Percentiles rank a stretch among this genome's conserved stretches.
phyloP scores from a whole-genome alignment of 177 flowering plant species.

The Vitis hybrid region DNA sequence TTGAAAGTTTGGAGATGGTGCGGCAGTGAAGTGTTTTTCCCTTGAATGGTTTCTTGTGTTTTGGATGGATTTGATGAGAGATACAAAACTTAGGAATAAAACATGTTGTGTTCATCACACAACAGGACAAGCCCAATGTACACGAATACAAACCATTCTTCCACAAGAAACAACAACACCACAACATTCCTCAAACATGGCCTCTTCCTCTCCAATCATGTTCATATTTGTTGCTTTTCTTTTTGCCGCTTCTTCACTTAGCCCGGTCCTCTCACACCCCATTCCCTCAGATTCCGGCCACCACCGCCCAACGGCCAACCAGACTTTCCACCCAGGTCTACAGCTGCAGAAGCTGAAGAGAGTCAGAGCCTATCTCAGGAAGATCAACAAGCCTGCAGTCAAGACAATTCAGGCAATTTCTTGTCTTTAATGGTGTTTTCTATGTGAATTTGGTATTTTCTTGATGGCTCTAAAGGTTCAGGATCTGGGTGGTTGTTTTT shows the following conservation, averaged over 20 bases:
- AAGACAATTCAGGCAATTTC: conserved; percentile 59
- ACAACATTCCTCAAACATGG: conserved; percentile 16
- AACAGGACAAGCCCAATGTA: conserved; percentile 46
- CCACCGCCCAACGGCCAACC: conserved; percentile 27
- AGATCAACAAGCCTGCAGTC: conserved; percentile 66
- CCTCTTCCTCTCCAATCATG: conserved; percentile 22
- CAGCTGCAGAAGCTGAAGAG: conserved; percentile 40
- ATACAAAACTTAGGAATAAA: conserved; percentile 42
- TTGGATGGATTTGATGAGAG: conserved; percentile 40
- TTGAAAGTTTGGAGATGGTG: conserved; percentile 23
- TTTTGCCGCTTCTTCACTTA: conserved; percentile 10
- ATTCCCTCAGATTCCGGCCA: conserved; percentile 15
- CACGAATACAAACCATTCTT: conserved; percentile 28
- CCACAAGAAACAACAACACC: conserved; percentile 29
- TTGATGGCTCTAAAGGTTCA: conserved; percentile 11
- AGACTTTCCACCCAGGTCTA: conserved; percentile 43
- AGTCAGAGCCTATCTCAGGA: conserved; percentile 44
- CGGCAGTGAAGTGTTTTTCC: conserved; percentile 12
- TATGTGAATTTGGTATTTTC: neutral
- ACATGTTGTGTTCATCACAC: conserved; percentile 21
- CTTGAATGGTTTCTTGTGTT: conserved; percentile 24
- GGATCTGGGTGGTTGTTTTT: neutral
- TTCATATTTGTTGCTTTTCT: conserved; percentile 31
- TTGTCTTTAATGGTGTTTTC: conserved; percentile 3
- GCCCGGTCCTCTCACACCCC: conserved; percentile 27